These are phyloP conservation scores for Stenocarpella maydis DNA, from an alignment of 2,329 filamentous ascomycete species.

Conservation along the genomic window DNA sequence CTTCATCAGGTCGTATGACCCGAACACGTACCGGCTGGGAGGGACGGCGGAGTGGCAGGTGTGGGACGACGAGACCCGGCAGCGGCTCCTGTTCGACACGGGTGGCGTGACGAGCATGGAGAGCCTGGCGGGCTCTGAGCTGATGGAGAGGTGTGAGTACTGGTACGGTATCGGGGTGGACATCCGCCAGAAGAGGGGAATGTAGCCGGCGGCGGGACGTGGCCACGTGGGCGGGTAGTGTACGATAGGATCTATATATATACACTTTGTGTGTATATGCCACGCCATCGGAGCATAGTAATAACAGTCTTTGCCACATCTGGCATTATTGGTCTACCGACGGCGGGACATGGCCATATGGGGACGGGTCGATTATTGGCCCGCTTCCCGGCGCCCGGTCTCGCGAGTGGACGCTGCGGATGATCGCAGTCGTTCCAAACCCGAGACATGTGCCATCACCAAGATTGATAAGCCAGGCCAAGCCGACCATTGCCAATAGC, in stretches of 20 bases:
- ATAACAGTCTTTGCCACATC: neutral
- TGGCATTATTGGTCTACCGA: neutral
- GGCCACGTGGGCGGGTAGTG: neutral
- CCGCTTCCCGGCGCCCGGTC: neutral
- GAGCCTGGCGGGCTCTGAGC: conserved; percentile 32
- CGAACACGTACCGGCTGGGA: conserved; percentile 60
- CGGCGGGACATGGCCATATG: too few relatives aligned
- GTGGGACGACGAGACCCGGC: conserved; percentile 46
- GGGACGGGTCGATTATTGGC: neutral
- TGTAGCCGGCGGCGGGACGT: neutral
- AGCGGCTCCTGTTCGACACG: conserved; percentile 54
- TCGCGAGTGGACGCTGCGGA: neutral
- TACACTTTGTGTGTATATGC: neutral
- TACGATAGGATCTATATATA: neutral
- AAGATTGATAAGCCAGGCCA: neutral
- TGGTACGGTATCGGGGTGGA: conserved; percentile 31
- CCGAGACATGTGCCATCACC: neutral
- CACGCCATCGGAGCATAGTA: neutral
- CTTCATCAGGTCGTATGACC: conserved; percentile 73
- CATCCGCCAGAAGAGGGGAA: conserved; percentile 22
- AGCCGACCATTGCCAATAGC: neutral
- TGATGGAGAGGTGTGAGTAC: conserved; percentile 36
- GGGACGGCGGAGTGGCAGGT: conserved; percentile 61
- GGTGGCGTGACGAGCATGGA: conserved; percentile 40
- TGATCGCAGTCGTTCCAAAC: neutral